Percentiles rank a stretch among this genome's conserved stretches.
Evolutionary conservation across 345 rosid genomes (phyloP).

Genomic region (Theobroma cacao): DNA sequence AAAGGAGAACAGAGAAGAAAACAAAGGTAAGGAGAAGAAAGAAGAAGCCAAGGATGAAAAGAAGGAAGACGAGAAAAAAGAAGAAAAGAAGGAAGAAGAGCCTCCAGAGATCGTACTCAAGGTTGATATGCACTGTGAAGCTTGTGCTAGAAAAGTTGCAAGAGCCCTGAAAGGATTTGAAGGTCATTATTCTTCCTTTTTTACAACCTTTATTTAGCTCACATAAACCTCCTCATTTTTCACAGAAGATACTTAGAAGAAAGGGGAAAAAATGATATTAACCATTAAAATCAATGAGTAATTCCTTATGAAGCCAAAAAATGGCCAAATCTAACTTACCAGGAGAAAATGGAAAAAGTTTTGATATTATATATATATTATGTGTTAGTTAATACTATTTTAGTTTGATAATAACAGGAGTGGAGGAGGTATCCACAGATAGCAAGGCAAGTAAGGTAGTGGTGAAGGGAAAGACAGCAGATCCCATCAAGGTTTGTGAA

Average conservation of each 20-base stretch:
- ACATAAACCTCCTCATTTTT: not conserved
- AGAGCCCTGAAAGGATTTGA: conserved; percentile 59
- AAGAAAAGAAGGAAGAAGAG: conserved; percentile 35
- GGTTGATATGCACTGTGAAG: conserved; percentile 83
- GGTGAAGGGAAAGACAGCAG: conserved; percentile 71
- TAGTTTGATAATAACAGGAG: conserved; percentile 35
- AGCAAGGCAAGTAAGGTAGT: conserved; percentile 63
- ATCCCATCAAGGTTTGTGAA: conserved; percentile 58
- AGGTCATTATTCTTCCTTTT: conserved; percentile 29
- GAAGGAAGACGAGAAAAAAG: conserved; percentile 20
- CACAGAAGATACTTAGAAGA: not conserved
- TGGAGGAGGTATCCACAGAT: conserved; percentile 56
- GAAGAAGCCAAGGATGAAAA: conserved; percentile 22
- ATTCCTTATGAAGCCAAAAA: too few relatives aligned
- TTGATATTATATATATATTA: too few relatives aligned
- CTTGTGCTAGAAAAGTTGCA: conserved; percentile 70
- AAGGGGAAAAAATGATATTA: too few relatives aligned
- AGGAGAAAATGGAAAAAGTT: too few relatives aligned
- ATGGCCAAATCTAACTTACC: too few relatives aligned
- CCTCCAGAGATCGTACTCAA: conserved; percentile 61
- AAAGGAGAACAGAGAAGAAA: conserved; percentile 26
- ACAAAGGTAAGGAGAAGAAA: conserved; percentile 17
- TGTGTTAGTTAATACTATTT: too few relatives aligned
- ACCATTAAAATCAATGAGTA: too few relatives aligned
- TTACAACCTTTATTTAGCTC: not conserved